phyloP scores from a whole-genome alignment of 1,284 basidiomycete species.

The Pyrrhoderma noxium region DNA sequence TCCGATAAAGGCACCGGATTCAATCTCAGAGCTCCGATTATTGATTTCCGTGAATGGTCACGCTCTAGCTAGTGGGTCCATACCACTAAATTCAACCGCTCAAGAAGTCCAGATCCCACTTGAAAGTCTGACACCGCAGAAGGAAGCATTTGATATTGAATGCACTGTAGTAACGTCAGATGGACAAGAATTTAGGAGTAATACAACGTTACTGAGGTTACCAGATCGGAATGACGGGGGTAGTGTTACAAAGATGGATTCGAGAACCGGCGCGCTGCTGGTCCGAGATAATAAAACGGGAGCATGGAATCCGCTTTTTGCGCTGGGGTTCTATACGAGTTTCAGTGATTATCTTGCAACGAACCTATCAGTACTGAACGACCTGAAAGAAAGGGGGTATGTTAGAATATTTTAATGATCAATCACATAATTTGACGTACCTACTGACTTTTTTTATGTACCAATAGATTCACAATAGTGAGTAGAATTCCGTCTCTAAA shows the following conservation, averaged over 20 bases:
- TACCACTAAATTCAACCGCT: slow-evolving; percentile 48
- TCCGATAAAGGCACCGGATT: slow-evolving; percentile 35
- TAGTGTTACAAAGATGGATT: slow-evolving; percentile 43
- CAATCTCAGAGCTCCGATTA: slow-evolving; percentile 29
- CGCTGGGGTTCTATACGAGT: slow-evolving; percentile 67
- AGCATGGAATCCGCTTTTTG: slow-evolving; percentile 52
- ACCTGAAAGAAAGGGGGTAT: slow-evolving; percentile 57
- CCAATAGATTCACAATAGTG: slow-evolving; percentile 29
- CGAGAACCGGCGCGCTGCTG: slow-evolving; percentile 58
- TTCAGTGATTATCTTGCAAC: slow-evolving; percentile 52
- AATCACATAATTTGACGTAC: not conserved
- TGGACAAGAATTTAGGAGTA: slow-evolving; percentile 38
- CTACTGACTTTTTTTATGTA: not conserved
- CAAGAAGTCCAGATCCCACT: slow-evolving; percentile 46
- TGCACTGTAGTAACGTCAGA: slow-evolving; percentile 38
- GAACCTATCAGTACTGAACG: slow-evolving; percentile 50
- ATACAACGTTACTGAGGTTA: slow-evolving; percentile 48
- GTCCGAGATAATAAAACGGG: slow-evolving; percentile 46
- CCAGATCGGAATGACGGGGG: slow-evolving; percentile 41
- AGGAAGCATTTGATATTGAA: slow-evolving; percentile 40
- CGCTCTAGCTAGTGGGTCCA: slow-evolving; percentile 33
- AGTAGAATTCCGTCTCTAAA: slow-evolving; percentile 9
- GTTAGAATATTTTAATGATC: slow-evolving; percentile 22
- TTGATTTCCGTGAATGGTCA: slow-evolving; percentile 36
- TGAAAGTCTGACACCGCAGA: slow-evolving; percentile 35